phyloP scores from a whole-genome alignment of 164 flowering plant genomes.

The Vitis rotundifolia region DNA sequence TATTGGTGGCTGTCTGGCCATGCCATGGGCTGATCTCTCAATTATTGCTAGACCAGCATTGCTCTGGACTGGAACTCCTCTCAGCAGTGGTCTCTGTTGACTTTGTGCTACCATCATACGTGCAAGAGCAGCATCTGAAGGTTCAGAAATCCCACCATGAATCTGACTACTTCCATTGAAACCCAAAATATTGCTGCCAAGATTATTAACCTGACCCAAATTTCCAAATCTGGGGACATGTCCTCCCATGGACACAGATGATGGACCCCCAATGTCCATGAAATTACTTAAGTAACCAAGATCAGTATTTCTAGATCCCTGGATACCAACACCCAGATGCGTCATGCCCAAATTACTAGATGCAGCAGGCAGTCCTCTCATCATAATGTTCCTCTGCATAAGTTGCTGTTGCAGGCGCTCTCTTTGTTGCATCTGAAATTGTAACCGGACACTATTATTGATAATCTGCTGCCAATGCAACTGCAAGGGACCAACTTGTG shows the following conservation, averaged over 20 bases:
- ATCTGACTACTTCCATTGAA: conserved; percentile 7
- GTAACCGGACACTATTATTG: conserved; percentile 5
- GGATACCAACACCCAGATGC: conserved; percentile 9
- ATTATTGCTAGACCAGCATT: not conserved
- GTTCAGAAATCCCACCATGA: conserved; percentile 1
- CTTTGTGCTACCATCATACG: conserved; percentile 4
- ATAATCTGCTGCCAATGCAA: conserved; percentile 9
- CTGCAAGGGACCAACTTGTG: conserved; percentile 8
- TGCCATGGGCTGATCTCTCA: too few species aligned
- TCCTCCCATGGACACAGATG: not conserved
- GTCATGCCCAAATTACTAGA: conserved; percentile 4
- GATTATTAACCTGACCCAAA: conserved; percentile 1
- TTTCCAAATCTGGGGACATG: not conserved
- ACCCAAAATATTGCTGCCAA: conserved; percentile 1
- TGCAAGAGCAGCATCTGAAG: conserved; percentile 1
- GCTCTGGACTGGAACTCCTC: conserved; percentile 7
- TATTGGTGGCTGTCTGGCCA: too few species aligned
- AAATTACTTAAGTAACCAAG: conserved; percentile 4
- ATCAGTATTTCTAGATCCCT: conserved; percentile 17
- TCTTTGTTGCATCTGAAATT: conserved; percentile 19
- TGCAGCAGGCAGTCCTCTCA: conserved; percentile 14
- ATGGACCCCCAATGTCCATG: not conserved
- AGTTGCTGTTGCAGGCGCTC: conserved; percentile 9
- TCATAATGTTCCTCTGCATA: conserved; percentile 17
- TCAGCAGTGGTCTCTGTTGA: conserved; percentile 7